phyloP scores from a whole-genome alignment of 495 filamentous ascomycete species.

The Hypoxylon trugodes region DNA sequence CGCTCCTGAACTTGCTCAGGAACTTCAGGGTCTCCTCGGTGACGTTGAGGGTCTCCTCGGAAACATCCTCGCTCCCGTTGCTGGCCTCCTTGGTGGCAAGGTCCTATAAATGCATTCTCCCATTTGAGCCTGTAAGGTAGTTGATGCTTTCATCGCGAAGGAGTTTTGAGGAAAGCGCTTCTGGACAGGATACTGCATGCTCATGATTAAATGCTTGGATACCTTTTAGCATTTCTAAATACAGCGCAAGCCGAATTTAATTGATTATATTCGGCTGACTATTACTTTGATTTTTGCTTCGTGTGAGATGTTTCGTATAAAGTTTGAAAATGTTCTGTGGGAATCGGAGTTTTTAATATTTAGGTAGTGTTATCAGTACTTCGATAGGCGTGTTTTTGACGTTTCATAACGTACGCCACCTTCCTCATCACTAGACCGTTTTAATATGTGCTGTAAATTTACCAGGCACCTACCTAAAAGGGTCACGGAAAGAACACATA shows the following conservation, averaged over 20 bases:
- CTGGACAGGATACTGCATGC: constrained; percentile 27
- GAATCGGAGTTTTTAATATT: no score
- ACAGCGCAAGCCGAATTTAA: constrained; percentile 25
- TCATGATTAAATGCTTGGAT: constrained; percentile 43
- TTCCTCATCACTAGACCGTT: no score
- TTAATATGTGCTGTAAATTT: no score
- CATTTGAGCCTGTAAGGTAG: constrained; percentile 8
- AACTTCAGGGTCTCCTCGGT: constrained; percentile 23
- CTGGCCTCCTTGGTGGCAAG: constrained; percentile 18
- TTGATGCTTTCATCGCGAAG: constrained; percentile 26
- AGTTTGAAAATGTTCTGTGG: no score
- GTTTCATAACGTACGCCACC: no score
- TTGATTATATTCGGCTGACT: constrained; percentile 5
- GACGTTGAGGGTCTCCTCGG: constrained; percentile 18
- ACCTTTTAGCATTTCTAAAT: constrained; percentile 36
- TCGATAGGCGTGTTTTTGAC: no score
- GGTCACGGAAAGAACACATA: no score
- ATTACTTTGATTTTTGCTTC: background rate
- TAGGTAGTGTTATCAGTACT: no score
- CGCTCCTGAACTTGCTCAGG: background rate
- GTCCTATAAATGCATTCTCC: constrained; percentile 27
- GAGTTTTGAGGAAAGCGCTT: constrained; percentile 26
- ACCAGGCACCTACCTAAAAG: no score
- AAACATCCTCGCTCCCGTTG: constrained; percentile 22
- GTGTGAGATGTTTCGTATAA: background rate